These are phyloP conservation scores for Mycena sanguinolenta DNA, from an alignment of 768 basidiomycete species.

Conservation along the genomic window DNA sequence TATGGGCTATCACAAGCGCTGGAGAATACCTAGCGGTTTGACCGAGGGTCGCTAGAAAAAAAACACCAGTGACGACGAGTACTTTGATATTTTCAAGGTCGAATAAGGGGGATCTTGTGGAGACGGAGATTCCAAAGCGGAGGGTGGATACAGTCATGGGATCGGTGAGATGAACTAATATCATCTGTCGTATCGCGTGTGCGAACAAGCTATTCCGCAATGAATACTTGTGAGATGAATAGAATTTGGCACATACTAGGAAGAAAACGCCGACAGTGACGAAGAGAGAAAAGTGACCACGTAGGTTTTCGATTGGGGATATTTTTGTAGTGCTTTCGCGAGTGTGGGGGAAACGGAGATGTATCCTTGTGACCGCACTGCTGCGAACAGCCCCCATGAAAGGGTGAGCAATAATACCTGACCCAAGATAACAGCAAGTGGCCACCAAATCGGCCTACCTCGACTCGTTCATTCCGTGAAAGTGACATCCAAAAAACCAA, in stretches of 20 bases:
- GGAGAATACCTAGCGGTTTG: conserved; percentile 16
- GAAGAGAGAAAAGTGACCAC: background rate
- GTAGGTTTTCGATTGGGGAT: background rate
- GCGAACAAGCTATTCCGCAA: background rate
- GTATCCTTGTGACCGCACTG: background rate
- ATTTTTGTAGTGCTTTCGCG: background rate
- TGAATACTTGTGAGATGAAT: too few relatives aligned
- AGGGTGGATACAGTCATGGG: conserved; percentile 11
- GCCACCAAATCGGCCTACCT: background rate
- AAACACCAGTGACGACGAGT: background rate
- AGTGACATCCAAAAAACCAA: too few relatives aligned
- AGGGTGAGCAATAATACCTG: background rate
- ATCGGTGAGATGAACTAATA: background rate
- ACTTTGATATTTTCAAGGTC: background rate
- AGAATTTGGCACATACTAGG: background rate
- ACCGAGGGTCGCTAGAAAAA: conserved; percentile 17
- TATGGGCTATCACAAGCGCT: background rate
- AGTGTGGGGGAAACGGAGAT: background rate
- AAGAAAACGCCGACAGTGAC: background rate
- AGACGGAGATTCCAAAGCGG: conserved; percentile 15
- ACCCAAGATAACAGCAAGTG: background rate
- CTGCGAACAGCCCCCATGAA: background rate
- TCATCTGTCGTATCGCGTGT: conserved; percentile 1
- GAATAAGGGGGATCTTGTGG: conserved; percentile 3
- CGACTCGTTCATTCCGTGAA: too few relatives aligned